A percentile compares a stretch with the other conserved stretches of the same genome.
These are phyloP conservation scores for Stephania yunnanensis DNA, from an alignment of 164 flowering plant genomes.

Conservation along the genomic window DNA sequence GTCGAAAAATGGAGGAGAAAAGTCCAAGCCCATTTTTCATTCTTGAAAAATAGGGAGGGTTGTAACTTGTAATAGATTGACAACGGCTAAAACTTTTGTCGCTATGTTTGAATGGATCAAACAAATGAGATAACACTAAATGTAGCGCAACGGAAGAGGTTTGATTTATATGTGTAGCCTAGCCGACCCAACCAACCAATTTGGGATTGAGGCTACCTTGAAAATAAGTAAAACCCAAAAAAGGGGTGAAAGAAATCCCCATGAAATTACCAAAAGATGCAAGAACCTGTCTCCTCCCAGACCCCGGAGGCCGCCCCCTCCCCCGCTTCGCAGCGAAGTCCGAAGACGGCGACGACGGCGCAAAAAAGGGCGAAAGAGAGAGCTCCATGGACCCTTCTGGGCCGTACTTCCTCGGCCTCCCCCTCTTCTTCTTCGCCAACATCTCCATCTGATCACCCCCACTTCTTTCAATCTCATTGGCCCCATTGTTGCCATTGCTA, in stretches of 20 bases:
- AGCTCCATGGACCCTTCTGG: slow-evolving; percentile 45
- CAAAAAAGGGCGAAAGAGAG: slow-evolving; percentile 27
- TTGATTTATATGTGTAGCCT: too few species aligned
- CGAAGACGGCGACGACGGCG: slow-evolving; percentile 19
- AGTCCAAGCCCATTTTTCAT: too few species aligned
- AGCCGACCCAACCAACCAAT: too few species aligned
- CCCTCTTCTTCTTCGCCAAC: slow-evolving; percentile 56
- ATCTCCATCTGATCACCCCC: slow-evolving; percentile 10
- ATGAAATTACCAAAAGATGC: slow-evolving; percentile 56
- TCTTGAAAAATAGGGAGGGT: too few species aligned
- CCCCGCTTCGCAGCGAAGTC: slow-evolving; percentile 39
- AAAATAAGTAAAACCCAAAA: background rate
- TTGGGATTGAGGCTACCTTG: too few species aligned
- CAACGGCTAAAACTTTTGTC: too few species aligned
- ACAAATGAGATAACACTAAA: too few species aligned
- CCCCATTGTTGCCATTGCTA: slow-evolving; percentile 17
- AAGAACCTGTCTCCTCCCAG: slow-evolving; percentile 56
- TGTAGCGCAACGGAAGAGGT: too few species aligned
- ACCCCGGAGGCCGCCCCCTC: slow-evolving; percentile 59
- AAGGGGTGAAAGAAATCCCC: background rate
- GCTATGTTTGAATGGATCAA: too few species aligned
- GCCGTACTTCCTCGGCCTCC: slow-evolving; percentile 87
- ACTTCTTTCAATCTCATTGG: background rate
- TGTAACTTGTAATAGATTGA: too few species aligned
- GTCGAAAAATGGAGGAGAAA: too few species aligned